Conservation (phyloP, 768 basidiomycete genomes). For the Gyrodon lividus region DNA sequence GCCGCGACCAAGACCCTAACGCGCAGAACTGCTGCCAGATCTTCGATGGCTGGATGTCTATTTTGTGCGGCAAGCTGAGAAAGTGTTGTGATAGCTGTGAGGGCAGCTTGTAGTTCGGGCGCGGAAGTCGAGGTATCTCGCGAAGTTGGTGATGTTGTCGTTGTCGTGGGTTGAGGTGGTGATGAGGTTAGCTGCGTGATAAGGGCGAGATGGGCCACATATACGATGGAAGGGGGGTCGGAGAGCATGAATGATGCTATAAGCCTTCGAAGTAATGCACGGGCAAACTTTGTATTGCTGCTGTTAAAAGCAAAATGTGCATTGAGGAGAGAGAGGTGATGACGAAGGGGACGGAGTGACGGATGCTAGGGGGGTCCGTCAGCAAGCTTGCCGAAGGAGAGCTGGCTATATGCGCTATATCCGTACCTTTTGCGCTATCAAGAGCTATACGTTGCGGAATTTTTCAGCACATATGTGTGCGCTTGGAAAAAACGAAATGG, state of each 20-base stretch:
- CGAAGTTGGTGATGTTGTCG: slow-evolving; percentile 11
- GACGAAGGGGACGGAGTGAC: slow-evolving; percentile 57
- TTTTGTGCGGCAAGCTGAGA: slow-evolving; percentile 30
- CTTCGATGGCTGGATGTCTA: slow-evolving; percentile 42
- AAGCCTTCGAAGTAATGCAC: slow-evolving; percentile 55
- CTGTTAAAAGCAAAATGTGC: slow-evolving; percentile 49
- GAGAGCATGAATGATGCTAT: slow-evolving; percentile 43
- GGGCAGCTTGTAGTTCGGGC: slow-evolving; percentile 30
- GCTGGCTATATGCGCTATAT: slow-evolving; percentile 3
- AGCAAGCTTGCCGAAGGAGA: slow-evolving; percentile 1
- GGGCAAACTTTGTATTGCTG: slow-evolving; percentile 57
- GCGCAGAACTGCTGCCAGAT: slow-evolving; percentile 55
- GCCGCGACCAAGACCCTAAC: slow-evolving; percentile 55
- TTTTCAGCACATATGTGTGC: background rate
- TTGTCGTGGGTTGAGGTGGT: slow-evolving; percentile 9
- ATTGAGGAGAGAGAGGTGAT: slow-evolving; percentile 59
- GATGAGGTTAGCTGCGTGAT: slow-evolving; percentile 43
- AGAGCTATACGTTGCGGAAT: slow-evolving; percentile 34
- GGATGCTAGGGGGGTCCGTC: slow-evolving; percentile 48
- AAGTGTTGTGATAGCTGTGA: slow-evolving; percentile 34
- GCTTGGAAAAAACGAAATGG: background rate
- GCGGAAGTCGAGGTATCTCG: slow-evolving; percentile 6
- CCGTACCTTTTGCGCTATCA: slow-evolving; percentile 60
- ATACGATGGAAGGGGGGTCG: slow-evolving; percentile 53
- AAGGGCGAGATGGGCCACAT: slow-evolving; percentile 54